Evolutionary conservation across 805 yeast species (phyloP), one percentile per base, ranked within the genome.

Genomic region (Schwanniomyces vanrijiae): DNA sequence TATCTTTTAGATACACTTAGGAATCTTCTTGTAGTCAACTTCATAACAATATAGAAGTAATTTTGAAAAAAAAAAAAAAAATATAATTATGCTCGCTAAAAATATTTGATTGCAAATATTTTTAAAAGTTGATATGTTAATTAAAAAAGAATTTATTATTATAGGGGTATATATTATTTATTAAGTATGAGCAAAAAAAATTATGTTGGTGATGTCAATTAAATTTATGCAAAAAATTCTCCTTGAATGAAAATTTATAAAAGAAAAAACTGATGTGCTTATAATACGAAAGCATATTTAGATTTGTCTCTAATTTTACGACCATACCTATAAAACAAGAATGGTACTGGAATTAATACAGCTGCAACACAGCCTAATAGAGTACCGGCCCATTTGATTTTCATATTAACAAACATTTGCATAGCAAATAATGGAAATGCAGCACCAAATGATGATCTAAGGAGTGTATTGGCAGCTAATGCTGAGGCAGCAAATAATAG

Each of bases 401-500:
- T 75, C 50, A 80, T 51, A 45, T 68, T 68, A 22, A 54, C 55
- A 55, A 76, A 79, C 75, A 81, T 68, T 38, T 68, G 71, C 11
- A 62, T 56, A 3, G 81, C 75, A 55, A 80, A 78, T 39, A 80
- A 60, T 8, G 86, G 84, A 66, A 81, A 80, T 1, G 69, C 72
- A 25, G 80, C 81, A 20, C 78, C 86, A 57, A 78, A 73, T 5
- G 71, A 59, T 0, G 83, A 79, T 54, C 85, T 68, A 42, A 75
- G 53, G 47, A 80, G 74, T 0, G 84, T 76, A 50, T 78, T 78
- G 0, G 80, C 83, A 2, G 86, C 82, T 42, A 80, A 66, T 3
- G 82, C 82, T 10, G 82, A 76, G 1, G 84, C 84, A 7, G 83
- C 76, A 49, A 69, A 76, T 24, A 68, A 60, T 29, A 78, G 67